Evolutionary conservation across 139 green algal genomes (phyloP).

Genomic region (Chloropicon primus): DNA sequence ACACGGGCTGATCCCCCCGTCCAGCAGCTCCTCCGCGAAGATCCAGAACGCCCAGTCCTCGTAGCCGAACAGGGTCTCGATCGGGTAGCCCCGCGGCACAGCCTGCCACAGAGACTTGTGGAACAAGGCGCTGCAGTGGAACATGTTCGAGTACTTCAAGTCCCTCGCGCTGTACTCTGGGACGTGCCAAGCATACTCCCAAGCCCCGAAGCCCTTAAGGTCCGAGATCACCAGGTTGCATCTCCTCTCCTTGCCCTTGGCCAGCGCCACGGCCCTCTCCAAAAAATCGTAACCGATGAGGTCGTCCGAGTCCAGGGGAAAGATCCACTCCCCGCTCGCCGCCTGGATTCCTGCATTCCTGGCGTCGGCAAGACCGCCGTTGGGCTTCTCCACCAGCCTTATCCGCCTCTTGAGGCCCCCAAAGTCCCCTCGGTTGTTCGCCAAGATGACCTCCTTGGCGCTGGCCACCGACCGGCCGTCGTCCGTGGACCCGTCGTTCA

Average conservation of each 20-base stretch:
- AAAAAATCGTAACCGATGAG: slow-evolving; percentile 16
- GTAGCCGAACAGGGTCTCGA: slow-evolving; percentile 24
- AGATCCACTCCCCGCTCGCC: slow-evolving; percentile 16
- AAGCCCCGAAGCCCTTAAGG: slow-evolving; percentile 24
- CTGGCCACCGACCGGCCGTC: slow-evolving; percentile 3
- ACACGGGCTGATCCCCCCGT: slow-evolving; percentile 4
- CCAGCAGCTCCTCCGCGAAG: slow-evolving; percentile 4
- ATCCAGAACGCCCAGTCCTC: slow-evolving; percentile 22
- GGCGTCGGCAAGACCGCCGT: slow-evolving; percentile 24
- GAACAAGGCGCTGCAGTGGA: slow-evolving; percentile 24
- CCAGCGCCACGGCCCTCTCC: slow-evolving; percentile 6
- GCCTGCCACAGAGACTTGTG: slow-evolving; percentile 14
- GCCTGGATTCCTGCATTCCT: slow-evolving; percentile 16
- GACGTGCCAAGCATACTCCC: slow-evolving; percentile 13
- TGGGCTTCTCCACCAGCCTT: slow-evolving; percentile 17
- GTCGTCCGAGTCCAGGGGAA: slow-evolving; percentile 28
- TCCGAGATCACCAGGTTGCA: slow-evolving; percentile 18
- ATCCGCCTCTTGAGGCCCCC: background rate
- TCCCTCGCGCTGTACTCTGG: slow-evolving; percentile 19
- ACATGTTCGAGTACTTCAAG: slow-evolving; percentile 26
- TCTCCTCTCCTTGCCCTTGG: background rate
- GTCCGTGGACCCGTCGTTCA: slow-evolving; percentile 22
- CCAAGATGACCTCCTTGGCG: background rate
- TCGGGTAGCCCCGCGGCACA: slow-evolving; percentile 14
- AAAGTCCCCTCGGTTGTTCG: background rate